Evolutionary conservation across 768 basidiomycete species (phyloP).

Genomic region (Lactarius vividus): DNA sequence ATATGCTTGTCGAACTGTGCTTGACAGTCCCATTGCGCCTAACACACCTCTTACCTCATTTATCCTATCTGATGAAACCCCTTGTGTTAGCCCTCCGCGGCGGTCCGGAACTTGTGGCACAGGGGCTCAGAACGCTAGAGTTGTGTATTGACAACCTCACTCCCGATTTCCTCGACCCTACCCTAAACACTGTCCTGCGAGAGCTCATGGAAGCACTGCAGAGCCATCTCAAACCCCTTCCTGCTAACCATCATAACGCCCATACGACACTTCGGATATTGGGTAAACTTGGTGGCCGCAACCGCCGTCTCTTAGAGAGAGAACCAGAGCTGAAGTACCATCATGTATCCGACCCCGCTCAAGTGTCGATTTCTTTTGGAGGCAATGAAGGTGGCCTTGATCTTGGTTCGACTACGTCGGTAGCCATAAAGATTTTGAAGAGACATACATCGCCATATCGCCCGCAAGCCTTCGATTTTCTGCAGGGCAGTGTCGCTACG

Average conservation of each 20-base stretch:
- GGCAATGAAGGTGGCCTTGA: conserved; percentile 63
- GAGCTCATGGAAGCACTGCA: conserved; percentile 95
- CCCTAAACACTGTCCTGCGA: conserved; percentile 85
- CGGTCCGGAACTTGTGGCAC: conserved; percentile 84
- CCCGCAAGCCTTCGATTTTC: conserved; percentile 57
- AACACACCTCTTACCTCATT: conserved; percentile 92
- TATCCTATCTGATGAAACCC: conserved; percentile 95
- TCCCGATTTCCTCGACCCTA: conserved; percentile 96
- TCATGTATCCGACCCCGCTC: conserved; percentile 67
- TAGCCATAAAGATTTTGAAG: conserved; percentile 63
- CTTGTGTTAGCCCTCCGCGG: conserved; percentile 88
- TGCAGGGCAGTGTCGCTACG: conserved; percentile 69
- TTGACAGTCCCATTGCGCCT: conserved; percentile 94
- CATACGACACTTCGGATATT: conserved; percentile 95
- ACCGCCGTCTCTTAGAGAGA: conserved; percentile 79
- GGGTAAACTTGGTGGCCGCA: conserved; percentile 94
- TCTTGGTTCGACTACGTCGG: conserved; percentile 57
- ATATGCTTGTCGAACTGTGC: conserved; percentile 96
- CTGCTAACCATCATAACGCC: conserved; percentile 83
- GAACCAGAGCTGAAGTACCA: conserved; percentile 74
- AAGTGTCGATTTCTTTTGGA: conserved; percentile 69
- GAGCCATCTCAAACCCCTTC: conserved; percentile 84
- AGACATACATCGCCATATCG: conserved; percentile 52
- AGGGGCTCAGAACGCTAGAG: conserved; percentile 94
- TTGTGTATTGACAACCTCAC: conserved; percentile 99